phyloP scores from a whole-genome alignment of 2,329 filamentous ascomycete species.

The Oidium heveae region DNA sequence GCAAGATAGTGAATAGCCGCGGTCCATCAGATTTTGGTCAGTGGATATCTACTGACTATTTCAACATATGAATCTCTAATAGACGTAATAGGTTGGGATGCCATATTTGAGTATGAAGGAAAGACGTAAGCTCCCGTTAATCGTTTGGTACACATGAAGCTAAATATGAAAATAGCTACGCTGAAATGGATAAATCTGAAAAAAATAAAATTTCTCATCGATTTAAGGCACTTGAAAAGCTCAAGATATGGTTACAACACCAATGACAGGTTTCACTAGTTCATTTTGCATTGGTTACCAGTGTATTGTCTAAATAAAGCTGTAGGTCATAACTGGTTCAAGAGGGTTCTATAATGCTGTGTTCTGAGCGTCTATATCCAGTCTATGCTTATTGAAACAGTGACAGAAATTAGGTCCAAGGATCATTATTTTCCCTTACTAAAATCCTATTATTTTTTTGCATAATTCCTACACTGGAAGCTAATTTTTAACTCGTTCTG shows the following conservation, averaged over 20 bases:
- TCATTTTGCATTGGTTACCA: too few species aligned
- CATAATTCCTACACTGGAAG: background rate
- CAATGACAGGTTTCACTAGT: constrained; percentile 1
- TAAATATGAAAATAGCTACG: constrained; percentile 29
- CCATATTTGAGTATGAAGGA: constrained; percentile 83
- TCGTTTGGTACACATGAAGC: background rate
- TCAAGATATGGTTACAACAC: constrained; percentile 48
- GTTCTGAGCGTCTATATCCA: too few species aligned
- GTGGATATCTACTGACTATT: constrained; percentile 8
- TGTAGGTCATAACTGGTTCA: too few species aligned
- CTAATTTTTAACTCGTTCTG: background rate
- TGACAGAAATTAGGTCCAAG: too few species aligned
- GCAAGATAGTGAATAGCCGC: constrained; percentile 63
- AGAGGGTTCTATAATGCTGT: too few species aligned
- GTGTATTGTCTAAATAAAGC: too few species aligned
- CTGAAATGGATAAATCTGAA: constrained; percentile 71
- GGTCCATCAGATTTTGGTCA: constrained; percentile 64
- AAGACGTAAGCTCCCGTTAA: constrained; percentile 27
- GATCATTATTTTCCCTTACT: too few species aligned
- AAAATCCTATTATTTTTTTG: too few species aligned
- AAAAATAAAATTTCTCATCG: constrained; percentile 93
- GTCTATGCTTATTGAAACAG: too few species aligned
- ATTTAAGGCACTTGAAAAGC: constrained; percentile 60
- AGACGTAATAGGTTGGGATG: constrained; percentile 57
- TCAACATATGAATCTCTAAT: constrained; percentile 2